These are phyloP conservation scores for Sclerospora graminicola DNA, from an alignment of 352 stramenopile species.

Conservation along the genomic window DNA sequence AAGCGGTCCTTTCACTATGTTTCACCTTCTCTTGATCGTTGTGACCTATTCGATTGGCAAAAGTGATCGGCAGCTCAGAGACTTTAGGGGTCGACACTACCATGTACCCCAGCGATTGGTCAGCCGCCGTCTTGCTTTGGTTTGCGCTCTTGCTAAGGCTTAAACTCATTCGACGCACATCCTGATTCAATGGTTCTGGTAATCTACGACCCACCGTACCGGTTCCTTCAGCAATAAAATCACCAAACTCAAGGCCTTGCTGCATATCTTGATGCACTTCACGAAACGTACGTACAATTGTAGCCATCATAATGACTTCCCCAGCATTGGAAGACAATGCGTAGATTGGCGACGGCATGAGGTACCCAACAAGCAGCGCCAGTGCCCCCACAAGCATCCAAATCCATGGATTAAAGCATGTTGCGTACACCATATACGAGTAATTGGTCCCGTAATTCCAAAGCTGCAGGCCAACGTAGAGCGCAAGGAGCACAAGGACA, in stretches of 20 bases:
- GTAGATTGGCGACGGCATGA: slow-evolving; percentile 68
- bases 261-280: slow-evolving; percentile 80
- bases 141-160: slow-evolving; percentile 20
- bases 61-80: slow-evolving; percentile 28
- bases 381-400: slow-evolving; percentile 78
- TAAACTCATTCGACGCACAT: slow-evolving; percentile 6
- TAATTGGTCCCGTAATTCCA: slow-evolving; percentile 85
- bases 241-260: slow-evolving; percentile 59
- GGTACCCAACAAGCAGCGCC: slow-evolving; percentile 54
- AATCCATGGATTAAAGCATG: slow-evolving; percentile 83
- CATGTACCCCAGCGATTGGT: slow-evolving; percentile 23
- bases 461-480: slow-evolving; percentile 64
- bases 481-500: slow-evolving; percentile 51
- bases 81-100: slow-evolving; percentile 34
- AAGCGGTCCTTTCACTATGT: slow-evolving; percentile 18
- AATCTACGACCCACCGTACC: too few species aligned
- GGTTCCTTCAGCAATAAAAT: slow-evolving; percentile 61
- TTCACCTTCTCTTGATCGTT: slow-evolving; percentile 8
- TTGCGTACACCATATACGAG: slow-evolving; percentile 78
- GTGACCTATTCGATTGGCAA: slow-evolving; percentile 29
- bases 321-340: slow-evolving; percentile 63
- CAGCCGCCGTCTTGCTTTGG: slow-evolving; percentile 13
- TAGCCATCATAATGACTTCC: slow-evolving; percentile 68
- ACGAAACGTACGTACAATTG: slow-evolving; percentile 78
- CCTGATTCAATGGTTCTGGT: too few species aligned